Evolutionary conservation across 108 stramenopile genomes (phyloP).

Genomic region (Skeletonema potamos): DNA sequence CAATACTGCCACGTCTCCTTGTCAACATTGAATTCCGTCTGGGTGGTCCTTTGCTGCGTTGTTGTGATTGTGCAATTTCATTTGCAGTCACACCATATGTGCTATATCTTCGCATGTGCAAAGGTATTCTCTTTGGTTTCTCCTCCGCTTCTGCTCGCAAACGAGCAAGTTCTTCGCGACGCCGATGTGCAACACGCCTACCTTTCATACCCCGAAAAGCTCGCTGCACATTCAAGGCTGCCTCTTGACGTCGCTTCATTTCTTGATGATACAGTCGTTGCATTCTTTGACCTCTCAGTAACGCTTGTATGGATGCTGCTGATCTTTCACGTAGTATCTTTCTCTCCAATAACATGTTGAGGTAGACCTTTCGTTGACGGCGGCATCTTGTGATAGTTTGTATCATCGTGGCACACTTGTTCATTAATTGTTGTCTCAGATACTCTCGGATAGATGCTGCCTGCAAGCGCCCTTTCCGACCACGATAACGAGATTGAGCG

Average conservation of each 20-base stretch:
- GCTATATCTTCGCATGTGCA: constrained; percentile 36
- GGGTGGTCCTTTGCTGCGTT: neutral
- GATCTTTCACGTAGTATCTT: constrained; percentile 20
- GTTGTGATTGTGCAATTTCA: neutral
- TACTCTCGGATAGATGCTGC: constrained; percentile 21
- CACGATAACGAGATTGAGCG: constrained; percentile 28
- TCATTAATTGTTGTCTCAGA: constrained; percentile 7
- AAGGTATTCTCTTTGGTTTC: constrained; percentile 40
- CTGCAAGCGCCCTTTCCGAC: constrained; percentile 19
- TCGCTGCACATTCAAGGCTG: constrained; percentile 29
- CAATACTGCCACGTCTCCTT: constrained; percentile 2
- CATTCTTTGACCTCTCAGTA: constrained; percentile 7
- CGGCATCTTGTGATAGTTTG: constrained; percentile 14
- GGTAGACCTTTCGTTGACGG: constrained; percentile 11
- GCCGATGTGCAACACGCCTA: neutral
- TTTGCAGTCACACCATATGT: constrained; percentile 15
- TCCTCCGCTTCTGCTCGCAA: constrained; percentile 11
- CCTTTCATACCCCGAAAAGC: constrained; percentile 23
- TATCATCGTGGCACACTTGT: constrained; percentile 21
- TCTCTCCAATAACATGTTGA: constrained; percentile 8
- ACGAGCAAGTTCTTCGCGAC: constrained; percentile 8
- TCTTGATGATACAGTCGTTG: constrained; percentile 8
- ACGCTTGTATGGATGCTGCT: constrained; percentile 23
- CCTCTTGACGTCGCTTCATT: constrained; percentile 4
- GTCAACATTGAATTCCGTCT: neutral